phyloP scores from a whole-genome alignment of 768 basidiomycete species.

The Boletus subparvulus region DNA sequence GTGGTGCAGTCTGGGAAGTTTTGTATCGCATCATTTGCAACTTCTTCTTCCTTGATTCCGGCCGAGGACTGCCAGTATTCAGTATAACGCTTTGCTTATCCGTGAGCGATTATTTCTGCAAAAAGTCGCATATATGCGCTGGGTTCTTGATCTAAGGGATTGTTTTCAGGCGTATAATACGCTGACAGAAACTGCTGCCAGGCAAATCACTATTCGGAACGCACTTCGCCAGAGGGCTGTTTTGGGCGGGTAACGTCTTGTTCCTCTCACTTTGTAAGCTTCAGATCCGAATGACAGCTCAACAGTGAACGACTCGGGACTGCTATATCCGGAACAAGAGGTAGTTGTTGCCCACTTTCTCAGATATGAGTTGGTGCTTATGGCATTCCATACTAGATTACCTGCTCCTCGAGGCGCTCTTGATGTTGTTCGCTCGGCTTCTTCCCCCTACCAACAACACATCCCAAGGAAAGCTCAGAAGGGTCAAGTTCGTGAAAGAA shows the following conservation, averaged over 20 bases:
- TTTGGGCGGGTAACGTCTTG: slow-evolving; percentile 48
- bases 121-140: slow-evolving; percentile 31
- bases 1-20: slow-evolving; percentile 26
- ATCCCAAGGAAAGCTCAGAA: slow-evolving; percentile 35
- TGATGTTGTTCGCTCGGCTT: slow-evolving; percentile 56
- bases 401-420: slow-evolving; percentile 54
- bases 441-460: slow-evolving; percentile 46
- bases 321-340: slow-evolving; percentile 47
- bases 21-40: slow-evolving; percentile 37
- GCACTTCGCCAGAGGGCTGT: slow-evolving; percentile 43
- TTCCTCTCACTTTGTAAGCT: background rate
- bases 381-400: slow-evolving; percentile 41
- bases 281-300: background rate
- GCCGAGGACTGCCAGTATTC: slow-evolving; percentile 16
- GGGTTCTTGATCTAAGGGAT: slow-evolving; percentile 12
- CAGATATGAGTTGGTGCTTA: background rate
- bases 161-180: slow-evolving; percentile 49
- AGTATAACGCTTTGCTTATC: slow-evolving; percentile 26
- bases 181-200: slow-evolving; percentile 47
- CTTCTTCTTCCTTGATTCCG: slow-evolving; percentile 35
- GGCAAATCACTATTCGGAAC: slow-evolving; percentile 42
- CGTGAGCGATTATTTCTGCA: slow-evolving; percentile 17
- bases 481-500: slow-evolving; percentile 49
- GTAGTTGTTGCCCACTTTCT: slow-evolving; percentile 28
- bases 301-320: slow-evolving; percentile 47